Evolutionary conservation across 306 rosid species (phyloP).

Genomic region (Luffa aegyptiaca): DNA sequence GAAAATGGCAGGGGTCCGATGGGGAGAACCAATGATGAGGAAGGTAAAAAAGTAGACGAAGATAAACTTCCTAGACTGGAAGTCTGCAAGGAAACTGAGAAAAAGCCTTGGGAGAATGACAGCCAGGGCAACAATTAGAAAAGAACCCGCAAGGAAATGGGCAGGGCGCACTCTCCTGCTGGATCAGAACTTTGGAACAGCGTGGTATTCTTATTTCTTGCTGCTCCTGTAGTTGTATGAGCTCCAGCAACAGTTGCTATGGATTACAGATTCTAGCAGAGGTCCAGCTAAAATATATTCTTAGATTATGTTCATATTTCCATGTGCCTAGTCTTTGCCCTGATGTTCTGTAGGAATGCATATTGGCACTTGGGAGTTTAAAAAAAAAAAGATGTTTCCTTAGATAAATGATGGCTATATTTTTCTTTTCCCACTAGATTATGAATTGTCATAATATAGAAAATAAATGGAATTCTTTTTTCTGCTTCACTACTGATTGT

Average conservation of each 20-base stretch:
- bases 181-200: constrained; percentile 38
- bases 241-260: constrained; percentile 48
- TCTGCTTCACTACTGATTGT: not conserved
- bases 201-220: constrained; percentile 27
- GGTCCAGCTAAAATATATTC: constrained; percentile 35
- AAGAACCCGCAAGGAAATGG: constrained; percentile 25
- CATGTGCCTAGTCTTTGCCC: not conserved
- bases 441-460: not conserved
- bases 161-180: constrained; percentile 21
- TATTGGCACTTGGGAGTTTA: not conserved
- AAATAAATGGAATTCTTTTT: not conserved
- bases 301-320: not conserved
- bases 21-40: constrained; percentile 27
- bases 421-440: not conserved
- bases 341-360: not conserved
- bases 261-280: constrained; percentile 48
- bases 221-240: constrained; percentile 48
- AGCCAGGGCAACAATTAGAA: constrained; percentile 16
- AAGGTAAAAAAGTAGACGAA: constrained; percentile 3
- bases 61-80: constrained; percentile 20
- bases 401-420: not conserved
- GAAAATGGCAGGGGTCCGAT: constrained; percentile 34
- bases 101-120: constrained; percentile 15
- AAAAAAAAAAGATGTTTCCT: not conserved
- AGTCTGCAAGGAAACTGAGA: constrained; percentile 13